A percentile compares a stretch with the other conserved stretches of the same genome.
Conservation (phyloP, 1,139 yeast species). For the Geotrichum europaeum region DNA sequence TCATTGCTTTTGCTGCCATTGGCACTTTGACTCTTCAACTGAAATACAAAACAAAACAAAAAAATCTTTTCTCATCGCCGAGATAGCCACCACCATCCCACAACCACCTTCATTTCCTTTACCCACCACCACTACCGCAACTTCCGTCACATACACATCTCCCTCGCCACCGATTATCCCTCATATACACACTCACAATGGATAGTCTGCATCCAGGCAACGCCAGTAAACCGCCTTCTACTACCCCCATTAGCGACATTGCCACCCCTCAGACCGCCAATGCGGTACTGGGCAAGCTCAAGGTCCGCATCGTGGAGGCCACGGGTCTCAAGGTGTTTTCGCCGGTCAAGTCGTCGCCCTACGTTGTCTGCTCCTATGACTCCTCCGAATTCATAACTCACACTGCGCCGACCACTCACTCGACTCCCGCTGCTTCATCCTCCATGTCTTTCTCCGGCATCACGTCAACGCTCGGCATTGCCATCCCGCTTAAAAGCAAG, state of each 20-base stretch:
- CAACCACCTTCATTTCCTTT: neutral
- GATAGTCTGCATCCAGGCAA: conserved; percentile 3
- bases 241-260: conserved; percentile 15
- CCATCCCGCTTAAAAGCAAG: conserved; percentile 39
- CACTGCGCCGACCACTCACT: conserved; percentile 36
- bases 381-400: conserved; percentile 84
- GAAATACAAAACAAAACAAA: neutral
- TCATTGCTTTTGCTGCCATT: neutral
- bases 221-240: conserved; percentile 14
- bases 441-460: conserved; percentile 18
- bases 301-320: conserved; percentile 77
- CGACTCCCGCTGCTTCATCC: neutral
- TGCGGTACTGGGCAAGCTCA: conserved; percentile 54
- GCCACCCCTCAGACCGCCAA: conserved; percentile 17
- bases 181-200: conserved; percentile 2
- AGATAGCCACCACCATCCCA: neutral
- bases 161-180: neutral
- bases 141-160: neutral
- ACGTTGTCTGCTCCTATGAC: conserved; percentile 90
- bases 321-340: conserved; percentile 53
- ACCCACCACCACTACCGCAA: conserved; percentile 1
- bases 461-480: conserved; percentile 33
- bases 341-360: conserved; percentile 56
- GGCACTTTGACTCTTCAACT: neutral
- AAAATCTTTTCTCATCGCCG: neutral